Evolutionary conservation across 495 filamentous ascomycete species (phyloP), one percentile per base, ranked within the genome.

Genomic region (Trichoderma asperelloides): DNA sequence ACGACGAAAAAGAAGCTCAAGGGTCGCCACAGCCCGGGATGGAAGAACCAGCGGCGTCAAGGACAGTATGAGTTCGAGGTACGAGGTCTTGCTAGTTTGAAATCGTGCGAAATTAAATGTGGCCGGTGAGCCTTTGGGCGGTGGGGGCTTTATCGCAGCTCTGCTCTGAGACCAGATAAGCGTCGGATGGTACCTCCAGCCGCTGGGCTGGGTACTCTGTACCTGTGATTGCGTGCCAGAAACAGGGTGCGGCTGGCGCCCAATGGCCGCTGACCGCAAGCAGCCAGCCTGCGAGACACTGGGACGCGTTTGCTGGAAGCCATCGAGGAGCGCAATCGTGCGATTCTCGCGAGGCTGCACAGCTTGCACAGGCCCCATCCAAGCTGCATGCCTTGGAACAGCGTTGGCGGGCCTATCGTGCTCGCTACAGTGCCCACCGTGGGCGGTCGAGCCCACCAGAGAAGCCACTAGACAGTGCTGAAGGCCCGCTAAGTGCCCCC

Each of bases 81-180:
- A 21, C 55, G 55, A 60, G 28, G 16, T 28, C 23, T 30, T 60
- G 55, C 55, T 60, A 60, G 55, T 60, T 60, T 60, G 55, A 60
- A 60, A 12, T 60, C 55, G 55, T 60, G 55, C 55, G 55, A 60
- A 60, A 60, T 60, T 60, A 60, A 60, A 60, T 60, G 55, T 60
- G 55, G 55, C 55, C 55, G 55, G 55, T 30, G 55, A 60, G 49
- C 49, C 49, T 57, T 25, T 57, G 49, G 55, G 55, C 55, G 55
- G 55, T 60, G 55, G 55, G 55, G 55, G 47, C 47, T 0, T 23
- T 60, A 3, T 30, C 5, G 49, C n/a, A 57, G 49, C 49, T 28
- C 25, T 60, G 27, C 55, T 28, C 12, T 12, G 13, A 3, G 16
- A 12, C 9, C 8, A 28, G 55, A 60, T 60, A 60, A 60, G 55